A percentile compares a stretch with the other conserved stretches of the same genome.
Evolutionary conservation across 257 asterid species (phyloP).

Genomic region (Nicotiana otophora): DNA sequence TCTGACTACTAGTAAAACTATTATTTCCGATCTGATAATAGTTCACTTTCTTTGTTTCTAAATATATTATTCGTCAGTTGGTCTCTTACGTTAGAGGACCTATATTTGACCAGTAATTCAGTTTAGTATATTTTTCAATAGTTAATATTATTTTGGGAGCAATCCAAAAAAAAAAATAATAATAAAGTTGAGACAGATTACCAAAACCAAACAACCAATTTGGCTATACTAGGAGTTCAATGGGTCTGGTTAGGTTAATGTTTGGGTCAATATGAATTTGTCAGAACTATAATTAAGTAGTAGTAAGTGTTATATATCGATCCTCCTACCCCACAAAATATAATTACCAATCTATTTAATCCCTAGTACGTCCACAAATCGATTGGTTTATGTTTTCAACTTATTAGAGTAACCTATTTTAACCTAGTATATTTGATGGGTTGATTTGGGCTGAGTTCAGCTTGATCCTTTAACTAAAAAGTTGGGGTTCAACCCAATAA

Average conservation of each 20-base stretch:
- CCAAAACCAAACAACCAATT: background rate
- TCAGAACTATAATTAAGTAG: background rate
- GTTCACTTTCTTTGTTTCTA: background rate
- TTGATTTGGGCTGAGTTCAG: no score
- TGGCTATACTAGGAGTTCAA: background rate
- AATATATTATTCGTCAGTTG: background rate
- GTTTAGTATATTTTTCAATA: background rate
- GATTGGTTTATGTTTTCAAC: no score
- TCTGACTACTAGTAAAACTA: no score
- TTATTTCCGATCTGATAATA: background rate
- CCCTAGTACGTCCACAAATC: no score
- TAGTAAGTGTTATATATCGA: no score
- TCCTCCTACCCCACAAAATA: no score
- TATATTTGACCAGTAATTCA: background rate
- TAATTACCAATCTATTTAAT: background rate
- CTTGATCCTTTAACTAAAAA: no score
- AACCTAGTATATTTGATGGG: no score
- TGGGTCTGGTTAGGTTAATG: background rate
- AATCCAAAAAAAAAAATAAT: no score
- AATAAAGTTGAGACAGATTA: background rate
- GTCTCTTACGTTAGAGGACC: background rate
- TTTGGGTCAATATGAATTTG: background rate
- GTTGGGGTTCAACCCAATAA: no score
- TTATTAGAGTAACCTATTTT: no score
- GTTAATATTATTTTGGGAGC: background rate